These are phyloP conservation scores for Globisporangium splendens DNA, from an alignment of 352 stramenopile genomes.

Conservation along the genomic window DNA sequence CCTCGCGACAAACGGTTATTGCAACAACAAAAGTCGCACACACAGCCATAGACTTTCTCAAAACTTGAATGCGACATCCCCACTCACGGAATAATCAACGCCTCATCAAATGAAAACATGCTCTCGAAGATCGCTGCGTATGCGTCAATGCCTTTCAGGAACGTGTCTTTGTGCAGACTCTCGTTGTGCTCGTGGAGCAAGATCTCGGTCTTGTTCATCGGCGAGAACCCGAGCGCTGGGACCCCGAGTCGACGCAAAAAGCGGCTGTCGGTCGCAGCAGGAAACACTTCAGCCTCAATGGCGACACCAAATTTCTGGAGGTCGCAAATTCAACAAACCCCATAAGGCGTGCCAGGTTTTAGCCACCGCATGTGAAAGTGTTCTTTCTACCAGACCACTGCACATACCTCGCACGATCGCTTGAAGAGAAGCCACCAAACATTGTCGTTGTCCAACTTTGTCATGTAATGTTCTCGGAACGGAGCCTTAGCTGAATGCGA, in stretches of 20 bases:
- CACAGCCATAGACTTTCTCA: no score
- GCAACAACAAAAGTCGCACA: no score
- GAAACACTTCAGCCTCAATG: conserved; percentile 89
- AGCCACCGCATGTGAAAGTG: background rate
- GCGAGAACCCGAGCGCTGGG: conserved; percentile 89
- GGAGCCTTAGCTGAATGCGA: conserved; percentile 16
- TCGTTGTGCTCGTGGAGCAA: conserved; percentile 97
- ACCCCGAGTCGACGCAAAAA: conserved; percentile 90
- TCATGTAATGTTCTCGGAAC: conserved; percentile 49
- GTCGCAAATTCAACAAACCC: background rate
- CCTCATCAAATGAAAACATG: conserved; percentile 21
- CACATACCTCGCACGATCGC: conserved; percentile 23
- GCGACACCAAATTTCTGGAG: conserved; percentile 40
- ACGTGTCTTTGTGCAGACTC: conserved; percentile 88
- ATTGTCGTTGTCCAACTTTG: conserved; percentile 40
- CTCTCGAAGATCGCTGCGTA: conserved; percentile 49
- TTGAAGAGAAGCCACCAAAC: conserved; percentile 44
- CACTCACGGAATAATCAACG: background rate
- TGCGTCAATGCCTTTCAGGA: conserved; percentile 88
- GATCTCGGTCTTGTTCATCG: conserved; percentile 92
- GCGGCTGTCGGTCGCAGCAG: conserved; percentile 90
- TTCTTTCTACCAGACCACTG: background rate
- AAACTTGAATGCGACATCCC: background rate
- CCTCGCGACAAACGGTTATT: no score
- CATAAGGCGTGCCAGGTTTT: background rate